Base-by-base conservation (phyloP, 495 filamentous ascomycete species). In the Penicillium paxilli region DNA sequence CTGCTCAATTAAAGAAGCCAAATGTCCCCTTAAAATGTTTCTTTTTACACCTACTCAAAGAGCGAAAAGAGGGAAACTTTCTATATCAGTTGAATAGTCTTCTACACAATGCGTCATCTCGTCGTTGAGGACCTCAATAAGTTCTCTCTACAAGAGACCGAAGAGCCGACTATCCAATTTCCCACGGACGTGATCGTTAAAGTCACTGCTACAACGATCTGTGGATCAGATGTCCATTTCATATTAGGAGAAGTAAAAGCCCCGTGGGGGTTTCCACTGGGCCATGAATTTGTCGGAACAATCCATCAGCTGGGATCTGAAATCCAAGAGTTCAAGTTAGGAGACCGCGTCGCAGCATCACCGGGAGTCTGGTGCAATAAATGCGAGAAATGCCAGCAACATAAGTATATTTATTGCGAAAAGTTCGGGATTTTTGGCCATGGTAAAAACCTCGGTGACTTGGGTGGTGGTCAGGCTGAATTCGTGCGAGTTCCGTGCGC, bases 151-250 rank as follows among this genome's bases (percentile, higher is more conserved):
- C 26, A 47, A 38, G 40, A 57, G 30, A 24, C 54, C 12, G 33
- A 48, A 23, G 37, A 30, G 5, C 55, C 55, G 11, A 14, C 51
- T 9, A 11, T 57, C n/a, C 40, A 47, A n/a, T 33, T 17, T 17
- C 42, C 55, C 4, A 57, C 41, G 1, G 55, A 57, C 47, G 48
- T 47, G 5, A 42, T 49, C n/a, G 17, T 55, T 10, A 57, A 57
- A 41, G 49, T 55, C 4, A 20, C 14, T 2, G 44, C 25, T 5
- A 44, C 57, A 3, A 52, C 51, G n/a, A 24, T 59, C 26, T 59
- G 57, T 28, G 90, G 90, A 54, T 90, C 86, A 52, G 91, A 95
- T 60, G 78, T 95, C 25, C 91, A 96, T 70, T 82, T 88, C 47
- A 94, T 86, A 72, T 83, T 90, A 30, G 91, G 89, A 49, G 86